Base-by-base conservation (phyloP, 2,329 filamentous ascomycete genomes). In the Cercospora citrullina region DNA sequence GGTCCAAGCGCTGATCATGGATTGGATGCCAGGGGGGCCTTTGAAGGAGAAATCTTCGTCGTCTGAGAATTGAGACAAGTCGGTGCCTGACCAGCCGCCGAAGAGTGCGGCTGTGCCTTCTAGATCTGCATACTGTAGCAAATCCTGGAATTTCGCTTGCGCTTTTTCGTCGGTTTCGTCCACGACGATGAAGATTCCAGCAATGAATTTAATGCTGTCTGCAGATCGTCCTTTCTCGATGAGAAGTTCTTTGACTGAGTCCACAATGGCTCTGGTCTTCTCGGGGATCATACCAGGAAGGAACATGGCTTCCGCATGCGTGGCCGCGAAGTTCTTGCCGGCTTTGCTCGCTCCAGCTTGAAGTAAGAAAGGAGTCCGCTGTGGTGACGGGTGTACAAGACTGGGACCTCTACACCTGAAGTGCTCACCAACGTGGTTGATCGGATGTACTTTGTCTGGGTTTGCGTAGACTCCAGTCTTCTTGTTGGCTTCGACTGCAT, bases 401-500 rank as follows among this genome's bases (percentile, higher is more conserved):
- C 83, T 82, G 1, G 79, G 78, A 16, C 81, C 79, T 66, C 78
- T 79, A 3, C 84, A 78, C 51, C 77, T 77, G 72, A 84, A 85
- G 64, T 83, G 82, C 59, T 76, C 76, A 21, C 75, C 74, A 18
- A 60, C 67, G 55, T 77, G 73, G 58, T 76, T 68, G 68, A 75
- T 91, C 67, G 85, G 79, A 9, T 89, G 83, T 2, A 91, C 86
- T 2, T 86, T 82, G 9, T 81, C 79, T 4, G 85, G 84, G 21
- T 85, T 80, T 0, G 84, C 84, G 75, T 90, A 91, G 59, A 90
- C 78, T 0, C 87, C 87, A 8, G 81, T 84, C 67, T 85, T 79
- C 18, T 85, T 84, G 74, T 90, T 85, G 0, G 86, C 82, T 18
- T 86, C 81, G 0, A 76, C 73, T 6, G 75, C 74, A 58, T 68